phyloP scores from a whole-genome alignment of 495 filamentous ascomycete species.

The Delitschia confertaspora region DNA sequence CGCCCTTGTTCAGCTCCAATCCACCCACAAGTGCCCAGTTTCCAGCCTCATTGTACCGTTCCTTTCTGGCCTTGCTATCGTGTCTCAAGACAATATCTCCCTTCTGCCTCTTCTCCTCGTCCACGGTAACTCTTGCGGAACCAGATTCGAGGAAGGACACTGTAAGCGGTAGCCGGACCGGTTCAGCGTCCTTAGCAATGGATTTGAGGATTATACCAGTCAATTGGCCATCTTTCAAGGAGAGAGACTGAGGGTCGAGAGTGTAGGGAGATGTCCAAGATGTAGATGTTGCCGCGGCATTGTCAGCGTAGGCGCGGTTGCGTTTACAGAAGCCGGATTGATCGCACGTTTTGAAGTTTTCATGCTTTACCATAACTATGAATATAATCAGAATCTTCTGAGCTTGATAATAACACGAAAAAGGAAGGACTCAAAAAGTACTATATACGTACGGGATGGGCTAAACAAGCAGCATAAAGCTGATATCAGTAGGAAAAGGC shows the following conservation, averaged over 20 bases:
- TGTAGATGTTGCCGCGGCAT: slow-evolving; percentile 50
- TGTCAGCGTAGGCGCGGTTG: slow-evolving; percentile 81
- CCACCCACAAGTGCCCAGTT: slow-evolving; percentile 82
- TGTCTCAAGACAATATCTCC: slow-evolving; percentile 83
- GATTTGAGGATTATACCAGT: slow-evolving; percentile 72
- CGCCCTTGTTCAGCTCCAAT: slow-evolving; percentile 56
- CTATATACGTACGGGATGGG: slow-evolving; percentile 29
- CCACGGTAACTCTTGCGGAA: slow-evolving; percentile 72
- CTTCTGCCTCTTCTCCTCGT: slow-evolving; percentile 82
- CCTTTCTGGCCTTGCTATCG: slow-evolving; percentile 74
- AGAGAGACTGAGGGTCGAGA: slow-evolving; percentile 59
- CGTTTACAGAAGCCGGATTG: slow-evolving; percentile 96
- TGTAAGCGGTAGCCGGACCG: slow-evolving; percentile 69
- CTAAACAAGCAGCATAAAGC: slow-evolving; percentile 28
- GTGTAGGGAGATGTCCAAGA: slow-evolving; percentile 76
- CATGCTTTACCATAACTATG: slow-evolving; percentile 77
- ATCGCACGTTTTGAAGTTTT: slow-evolving; percentile 90
- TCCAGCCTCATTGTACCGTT: slow-evolving; percentile 85
- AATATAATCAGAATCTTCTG: background rate
- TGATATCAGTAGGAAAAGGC: slow-evolving; percentile 21
- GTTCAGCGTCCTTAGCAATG: slow-evolving; percentile 50
- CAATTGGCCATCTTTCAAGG: slow-evolving; percentile 70
- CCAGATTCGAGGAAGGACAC: slow-evolving; percentile 86
- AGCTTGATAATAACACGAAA: background rate
- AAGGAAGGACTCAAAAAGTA: background rate